Evolutionary conservation across 1,139 yeast genomes (phyloP).

Genomic region (Yamadazyma songkhlaensis): DNA sequence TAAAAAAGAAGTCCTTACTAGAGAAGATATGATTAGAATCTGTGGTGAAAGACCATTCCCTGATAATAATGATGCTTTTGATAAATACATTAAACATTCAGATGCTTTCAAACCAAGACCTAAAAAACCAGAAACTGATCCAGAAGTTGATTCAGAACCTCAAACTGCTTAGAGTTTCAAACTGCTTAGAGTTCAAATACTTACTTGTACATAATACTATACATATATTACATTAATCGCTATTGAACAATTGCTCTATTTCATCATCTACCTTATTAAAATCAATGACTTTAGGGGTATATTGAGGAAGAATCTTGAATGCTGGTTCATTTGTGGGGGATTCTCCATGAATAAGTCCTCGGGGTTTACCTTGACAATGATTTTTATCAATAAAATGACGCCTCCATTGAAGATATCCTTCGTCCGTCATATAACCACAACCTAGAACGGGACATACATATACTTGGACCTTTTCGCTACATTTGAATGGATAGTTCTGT

Average conservation of each 20-base stretch:
- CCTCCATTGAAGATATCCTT: constrained; percentile 33
- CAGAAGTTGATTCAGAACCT: constrained; percentile 5
- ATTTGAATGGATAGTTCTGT: constrained; percentile 15
- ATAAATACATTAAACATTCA: constrained; percentile 60
- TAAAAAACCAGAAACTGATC: constrained; percentile 7
- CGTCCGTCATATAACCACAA: constrained; percentile 40
- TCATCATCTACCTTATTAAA: constrained; percentile 3
- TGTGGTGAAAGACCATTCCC: constrained; percentile 77
- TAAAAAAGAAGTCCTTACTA: constrained; percentile 68
- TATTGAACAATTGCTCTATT: constrained; percentile 5
- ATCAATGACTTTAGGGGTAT: neutral
- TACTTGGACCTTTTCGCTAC: constrained; percentile 31
- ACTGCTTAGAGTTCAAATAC: too few species aligned
- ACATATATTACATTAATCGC: constrained; percentile 4
- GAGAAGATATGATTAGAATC: constrained; percentile 76
- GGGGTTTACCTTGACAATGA: constrained; percentile 16
- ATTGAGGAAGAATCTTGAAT: neutral
- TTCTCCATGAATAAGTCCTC: constrained; percentile 5
- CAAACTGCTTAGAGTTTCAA: constrained; percentile 2
- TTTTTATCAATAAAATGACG: constrained; percentile 24
- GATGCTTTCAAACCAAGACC: constrained; percentile 34
- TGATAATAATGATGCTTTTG: constrained; percentile 77
- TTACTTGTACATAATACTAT: constrained; percentile 6
- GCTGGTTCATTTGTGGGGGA: neutral
- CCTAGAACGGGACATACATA: constrained; percentile 41